Base-by-base conservation (phyloP, 208 protist genomes). In the Sergeia podlipaevii region DNA sequence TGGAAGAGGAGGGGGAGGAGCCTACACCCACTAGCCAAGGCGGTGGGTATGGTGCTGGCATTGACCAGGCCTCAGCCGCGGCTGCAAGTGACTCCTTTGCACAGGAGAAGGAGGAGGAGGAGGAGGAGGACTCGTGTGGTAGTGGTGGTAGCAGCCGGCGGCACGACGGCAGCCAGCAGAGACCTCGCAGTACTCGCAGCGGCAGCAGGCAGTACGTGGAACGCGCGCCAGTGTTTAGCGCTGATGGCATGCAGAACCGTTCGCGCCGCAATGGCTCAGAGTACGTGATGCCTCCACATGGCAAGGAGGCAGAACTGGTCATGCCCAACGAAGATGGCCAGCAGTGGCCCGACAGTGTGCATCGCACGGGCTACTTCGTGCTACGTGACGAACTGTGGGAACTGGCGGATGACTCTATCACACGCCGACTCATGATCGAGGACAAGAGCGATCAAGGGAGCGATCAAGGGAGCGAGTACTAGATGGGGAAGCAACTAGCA, bases 351-450 rank as follows among this genome's bases (percentile, higher is more conserved):
- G 65, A 69, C 53, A 23, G 34, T 13, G 74, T 58, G 15, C 51
- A 60, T 20, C 69, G 74, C 21, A 59, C 36, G 4, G 23, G 54
- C 47, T 69, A 66, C 66, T 47, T 64, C 0, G 38, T 57, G 23
- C 66, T 67, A 27, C 68, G 74, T 46, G 52, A 77, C 52, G 74
- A 81, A 43, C 64, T 81, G 15, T 81, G 74, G 74, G 48, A 64
- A 1, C 60, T 69, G 32, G 74, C 67, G n/a, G 57, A 77, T 32
- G 52, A 54, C 20, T 55, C 59, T n/a, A 80, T 80, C 68, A 72
- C 56, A 3, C 26, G 30, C 21, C 18, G 24, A 23, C 13, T 17
- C 37, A 34, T 34, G 26, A 20, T 47, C 6, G 54, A 47, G 23
- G 54, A 50, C 54, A n/a, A n/a, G n/a, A n/a, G n/a, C n/a, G 13